Evolutionary conservation across 345 rosid genomes (phyloP).

Genomic region (Psidium guajava): DNA sequence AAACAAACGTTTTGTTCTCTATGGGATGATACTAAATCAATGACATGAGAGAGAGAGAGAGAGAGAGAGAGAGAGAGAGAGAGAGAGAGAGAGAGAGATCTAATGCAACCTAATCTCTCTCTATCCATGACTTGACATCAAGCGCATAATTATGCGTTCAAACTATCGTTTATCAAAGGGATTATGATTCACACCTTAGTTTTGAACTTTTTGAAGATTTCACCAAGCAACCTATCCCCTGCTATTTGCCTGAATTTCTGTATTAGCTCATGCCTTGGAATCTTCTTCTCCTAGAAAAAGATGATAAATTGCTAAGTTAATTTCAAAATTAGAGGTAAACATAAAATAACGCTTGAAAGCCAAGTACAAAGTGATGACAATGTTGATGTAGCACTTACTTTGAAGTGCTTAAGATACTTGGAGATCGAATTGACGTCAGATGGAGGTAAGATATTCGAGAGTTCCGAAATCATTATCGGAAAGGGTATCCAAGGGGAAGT

Average conservation of each 20-base stretch:
- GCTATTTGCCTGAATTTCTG: background rate
- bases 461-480: slow-evolving; percentile 42
- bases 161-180: background rate
- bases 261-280: background rate
- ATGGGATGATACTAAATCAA: background rate
- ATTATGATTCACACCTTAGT: slow-evolving; percentile 17
- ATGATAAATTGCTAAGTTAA: background rate
- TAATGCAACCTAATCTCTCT: background rate
- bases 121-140: background rate
- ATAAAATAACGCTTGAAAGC: background rate
- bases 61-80: background rate
- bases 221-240: background rate
- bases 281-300: background rate
- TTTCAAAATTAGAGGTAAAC: too few species aligned
- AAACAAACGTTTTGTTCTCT: background rate
- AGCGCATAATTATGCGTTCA: background rate
- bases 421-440: slow-evolving; percentile 22
- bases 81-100: background rate
- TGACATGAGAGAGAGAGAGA: background rate
- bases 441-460: slow-evolving; percentile 49
- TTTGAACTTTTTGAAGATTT: background rate
- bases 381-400: slow-evolving; percentile 15
- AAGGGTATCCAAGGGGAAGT: slow-evolving; percentile 85
- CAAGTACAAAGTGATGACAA: background rate
- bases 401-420: slow-evolving; percentile 45